Conservation (phyloP, 495 filamentous ascomycete species). For the Annulohypoxylon moriforme region DNA sequence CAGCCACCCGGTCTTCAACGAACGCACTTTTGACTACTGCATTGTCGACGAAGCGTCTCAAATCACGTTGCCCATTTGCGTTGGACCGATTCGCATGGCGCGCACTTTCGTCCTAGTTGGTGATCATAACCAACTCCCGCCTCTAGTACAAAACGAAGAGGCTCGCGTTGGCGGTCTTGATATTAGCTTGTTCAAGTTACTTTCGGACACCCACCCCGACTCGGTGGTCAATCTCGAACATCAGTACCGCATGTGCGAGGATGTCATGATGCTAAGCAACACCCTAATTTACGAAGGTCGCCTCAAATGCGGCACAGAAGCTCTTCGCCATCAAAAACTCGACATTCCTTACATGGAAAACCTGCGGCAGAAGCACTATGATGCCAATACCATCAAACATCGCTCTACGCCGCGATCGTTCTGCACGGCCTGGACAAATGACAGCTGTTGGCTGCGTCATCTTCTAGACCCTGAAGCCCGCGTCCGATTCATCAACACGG, state of each 20-base stretch:
- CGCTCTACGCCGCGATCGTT: slow-evolving; percentile 52
- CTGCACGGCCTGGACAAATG: slow-evolving; percentile 63
- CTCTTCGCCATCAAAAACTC: slow-evolving; percentile 75
- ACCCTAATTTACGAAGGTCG: slow-evolving; percentile 89
- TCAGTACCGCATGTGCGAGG: slow-evolving; percentile 97
- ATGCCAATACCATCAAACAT: slow-evolving; percentile 52
- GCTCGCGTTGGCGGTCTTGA: slow-evolving; percentile 89
- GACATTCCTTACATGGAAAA: slow-evolving; percentile 62
- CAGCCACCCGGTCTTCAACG: slow-evolving; percentile 86
- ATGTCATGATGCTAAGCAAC: slow-evolving; percentile 94
- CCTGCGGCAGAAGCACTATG: slow-evolving; percentile 67
- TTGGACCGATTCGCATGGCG: slow-evolving; percentile 93
- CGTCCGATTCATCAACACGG: slow-evolving; percentile 90
- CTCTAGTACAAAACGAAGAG: slow-evolving; percentile 90
- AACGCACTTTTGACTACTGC: slow-evolving; percentile 95
- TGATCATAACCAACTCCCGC: slow-evolving; percentile 95
- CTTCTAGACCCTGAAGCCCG: slow-evolving; percentile 74
- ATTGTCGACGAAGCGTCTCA: slow-evolving; percentile 98
- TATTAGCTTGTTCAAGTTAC: slow-evolving; percentile 89
- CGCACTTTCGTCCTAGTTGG: slow-evolving; percentile 95
- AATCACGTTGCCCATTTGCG: slow-evolving; percentile 92
- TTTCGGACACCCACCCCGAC: slow-evolving; percentile 86
- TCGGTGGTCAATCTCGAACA: slow-evolving; percentile 92
- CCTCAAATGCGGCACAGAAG: slow-evolving; percentile 86
- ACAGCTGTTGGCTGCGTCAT: slow-evolving; percentile 84